These are phyloP conservation scores for Paecilomyces formosus DNA, from an alignment of 2,329 filamentous ascomycete species.

Conservation along the genomic window DNA sequence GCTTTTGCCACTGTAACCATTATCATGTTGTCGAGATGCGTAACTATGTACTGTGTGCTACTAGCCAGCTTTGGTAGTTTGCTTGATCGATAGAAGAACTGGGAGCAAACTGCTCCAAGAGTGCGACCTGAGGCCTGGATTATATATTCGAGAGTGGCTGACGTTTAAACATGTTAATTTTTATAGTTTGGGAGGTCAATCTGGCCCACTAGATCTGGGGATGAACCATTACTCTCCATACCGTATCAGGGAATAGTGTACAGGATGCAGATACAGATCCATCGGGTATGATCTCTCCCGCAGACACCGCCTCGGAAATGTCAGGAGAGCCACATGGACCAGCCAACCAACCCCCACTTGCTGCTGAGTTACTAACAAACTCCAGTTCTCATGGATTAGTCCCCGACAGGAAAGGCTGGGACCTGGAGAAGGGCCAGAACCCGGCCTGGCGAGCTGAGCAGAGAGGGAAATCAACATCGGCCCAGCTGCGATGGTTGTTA, in stretches of 20 bases:
- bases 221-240: background rate
- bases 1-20: background rate
- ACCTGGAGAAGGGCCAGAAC: background rate
- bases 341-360: background rate
- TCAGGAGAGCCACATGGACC: background rate
- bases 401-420: background rate
- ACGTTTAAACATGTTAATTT: background rate
- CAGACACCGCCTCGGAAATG: background rate
- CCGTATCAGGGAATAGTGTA: background rate
- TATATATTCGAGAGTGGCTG: background rate
- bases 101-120: background rate
- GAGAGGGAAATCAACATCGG: background rate
- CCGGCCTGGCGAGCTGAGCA: background rate
- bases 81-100: background rate
- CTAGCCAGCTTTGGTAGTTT: background rate
- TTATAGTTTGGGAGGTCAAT: background rate
- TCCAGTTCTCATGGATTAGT: background rate
- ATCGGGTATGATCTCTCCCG: background rate
- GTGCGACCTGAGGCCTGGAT: background rate
- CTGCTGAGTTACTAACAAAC: background rate
- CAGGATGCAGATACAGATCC: too few species aligned
- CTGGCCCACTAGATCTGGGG: background rate
- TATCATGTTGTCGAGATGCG: background rate
- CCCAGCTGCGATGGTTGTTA: background rate
- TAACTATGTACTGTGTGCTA: background rate